A percentile compares a stretch with the other conserved stretches of the same genome.
Evolutionary conservation across 176 grass and related monocot genomes (phyloP).

Genomic region (Bonia amplexicaulis): DNA sequence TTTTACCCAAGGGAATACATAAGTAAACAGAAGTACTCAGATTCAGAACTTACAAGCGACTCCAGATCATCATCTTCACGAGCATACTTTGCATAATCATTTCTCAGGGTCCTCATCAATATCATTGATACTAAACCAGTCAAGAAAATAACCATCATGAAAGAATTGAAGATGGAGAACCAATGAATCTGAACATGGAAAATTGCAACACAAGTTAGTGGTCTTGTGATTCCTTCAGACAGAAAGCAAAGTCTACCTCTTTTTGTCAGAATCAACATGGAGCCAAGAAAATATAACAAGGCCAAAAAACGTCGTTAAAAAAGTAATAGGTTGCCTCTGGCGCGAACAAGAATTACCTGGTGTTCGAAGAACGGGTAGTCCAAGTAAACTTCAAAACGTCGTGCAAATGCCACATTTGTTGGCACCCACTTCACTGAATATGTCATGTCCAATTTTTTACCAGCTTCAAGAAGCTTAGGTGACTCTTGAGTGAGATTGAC

Average conservation of each 20-base stretch:
- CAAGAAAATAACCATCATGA: constrained; percentile 99
- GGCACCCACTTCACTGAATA: constrained; percentile 85
- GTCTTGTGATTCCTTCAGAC: constrained; percentile 7
- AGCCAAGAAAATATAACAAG: constrained; percentile 9
- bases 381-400: constrained; percentile 94
- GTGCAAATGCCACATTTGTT: constrained; percentile 90
- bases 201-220: constrained; percentile 2
- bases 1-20: constrained; percentile 1
- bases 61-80: constrained; percentile 99
- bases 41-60: constrained; percentile 50
- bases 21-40: neutral
- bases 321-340: neutral
- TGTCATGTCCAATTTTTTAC: constrained; percentile 88
- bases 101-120: constrained; percentile 96
- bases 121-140: constrained; percentile 99
- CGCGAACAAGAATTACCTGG: constrained; percentile 58
- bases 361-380: constrained; percentile 98
- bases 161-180: constrained; percentile 99
- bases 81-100: constrained; percentile 99
- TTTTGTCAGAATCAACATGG: constrained; percentile 8
- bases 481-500: constrained; percentile 94
- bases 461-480: constrained; percentile 92
- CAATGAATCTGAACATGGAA: constrained; percentile 83
- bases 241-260: constrained; percentile 17
- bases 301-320: neutral